Percentiles rank a stretch among this genome's conserved stretches.
These are phyloP conservation scores for Russula emetica DNA, from an alignment of 768 basidiomycete species.

Conservation along the genomic window DNA sequence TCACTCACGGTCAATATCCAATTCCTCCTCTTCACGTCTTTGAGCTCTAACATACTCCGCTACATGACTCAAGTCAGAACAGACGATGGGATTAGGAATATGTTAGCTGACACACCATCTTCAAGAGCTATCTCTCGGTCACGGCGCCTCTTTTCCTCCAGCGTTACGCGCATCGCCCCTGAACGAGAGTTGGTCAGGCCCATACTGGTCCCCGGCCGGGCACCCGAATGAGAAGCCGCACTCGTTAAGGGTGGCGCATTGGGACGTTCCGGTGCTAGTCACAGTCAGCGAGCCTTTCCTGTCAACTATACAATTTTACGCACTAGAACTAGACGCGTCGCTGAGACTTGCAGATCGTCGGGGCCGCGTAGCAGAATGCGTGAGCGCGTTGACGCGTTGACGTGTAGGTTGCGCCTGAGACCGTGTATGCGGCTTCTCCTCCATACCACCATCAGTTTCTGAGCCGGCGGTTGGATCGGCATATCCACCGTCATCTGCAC, in stretches of 20 bases:
- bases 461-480: slow-evolving; percentile 32
- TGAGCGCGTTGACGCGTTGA: slow-evolving; percentile 32
- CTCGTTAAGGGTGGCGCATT: slow-evolving; percentile 4
- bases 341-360: slow-evolving; percentile 76
- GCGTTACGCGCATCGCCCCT: slow-evolving; percentile 40
- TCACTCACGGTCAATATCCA: slow-evolving; percentile 43
- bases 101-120: slow-evolving; percentile 39
- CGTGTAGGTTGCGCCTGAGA: slow-evolving; percentile 28
- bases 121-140: slow-evolving; percentile 38
- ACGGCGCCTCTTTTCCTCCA: slow-evolving; percentile 44
- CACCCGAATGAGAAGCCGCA: slow-evolving; percentile 24
- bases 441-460: slow-evolving; percentile 43
- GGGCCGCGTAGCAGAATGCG: slow-evolving; percentile 49
- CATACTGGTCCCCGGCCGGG: slow-evolving; percentile 45
- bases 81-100: slow-evolving; percentile 23
- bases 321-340: slow-evolving; percentile 52
- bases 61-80: slow-evolving; percentile 1
- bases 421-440: slow-evolving; percentile 12
- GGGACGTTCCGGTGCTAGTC: slow-evolving; percentile 21
- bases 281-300: background rate
- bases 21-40: slow-evolving; percentile 32
- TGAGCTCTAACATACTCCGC: slow-evolving; percentile 31
- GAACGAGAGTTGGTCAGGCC: slow-evolving; percentile 32
- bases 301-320: slow-evolving; percentile 20
- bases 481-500: slow-evolving; percentile 40